Conservation (phyloP, 169 alveolate genomes). For the Amoebophrya sp. region DNA sequence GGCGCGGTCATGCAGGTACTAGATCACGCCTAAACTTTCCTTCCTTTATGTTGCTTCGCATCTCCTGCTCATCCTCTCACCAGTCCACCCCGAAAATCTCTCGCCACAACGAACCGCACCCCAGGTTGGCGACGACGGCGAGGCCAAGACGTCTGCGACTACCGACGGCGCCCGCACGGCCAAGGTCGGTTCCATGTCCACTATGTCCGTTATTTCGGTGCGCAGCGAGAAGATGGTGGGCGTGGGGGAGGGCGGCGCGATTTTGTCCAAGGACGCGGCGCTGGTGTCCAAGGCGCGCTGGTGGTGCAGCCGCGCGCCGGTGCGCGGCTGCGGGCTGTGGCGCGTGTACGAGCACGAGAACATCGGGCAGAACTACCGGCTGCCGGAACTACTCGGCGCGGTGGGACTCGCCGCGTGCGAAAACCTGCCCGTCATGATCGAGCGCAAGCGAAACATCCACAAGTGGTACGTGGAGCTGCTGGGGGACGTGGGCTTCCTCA, state of each 20-base stretch:
- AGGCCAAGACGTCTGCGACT: background rate
- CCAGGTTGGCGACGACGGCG: too few relatives aligned
- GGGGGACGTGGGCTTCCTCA: background rate
- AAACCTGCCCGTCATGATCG: slow-evolving; percentile 2
- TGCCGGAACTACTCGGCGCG: slow-evolving; percentile 14
- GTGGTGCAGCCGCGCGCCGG: slow-evolving; percentile 16
- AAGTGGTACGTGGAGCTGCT: slow-evolving; percentile 11
- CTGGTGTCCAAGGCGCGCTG: slow-evolving; percentile 1
- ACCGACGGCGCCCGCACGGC: background rate
- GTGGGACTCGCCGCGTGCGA: slow-evolving; percentile 9
- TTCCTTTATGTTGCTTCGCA: too few relatives aligned
- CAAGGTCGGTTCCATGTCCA: background rate
- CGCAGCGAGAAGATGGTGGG: slow-evolving; percentile 12
- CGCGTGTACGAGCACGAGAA: slow-evolving; percentile 9
- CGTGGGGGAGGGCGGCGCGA: slow-evolving; percentile 16
- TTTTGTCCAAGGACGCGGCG: background rate
- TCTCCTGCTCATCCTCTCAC: too few relatives aligned
- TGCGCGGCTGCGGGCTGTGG: background rate
- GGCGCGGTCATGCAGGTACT: slow-evolving; percentile 1
- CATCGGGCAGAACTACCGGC: slow-evolving; percentile 5
- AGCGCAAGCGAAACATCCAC: background rate
- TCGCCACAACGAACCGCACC: too few relatives aligned
- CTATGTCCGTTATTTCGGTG: background rate
- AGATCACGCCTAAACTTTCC: too few relatives aligned
- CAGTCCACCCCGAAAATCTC: too few relatives aligned